Evolutionary conservation across 352 stramenopile species (phyloP), one percentile per base, ranked within the genome.

Genomic region (Pythium folliculosum): DNA sequence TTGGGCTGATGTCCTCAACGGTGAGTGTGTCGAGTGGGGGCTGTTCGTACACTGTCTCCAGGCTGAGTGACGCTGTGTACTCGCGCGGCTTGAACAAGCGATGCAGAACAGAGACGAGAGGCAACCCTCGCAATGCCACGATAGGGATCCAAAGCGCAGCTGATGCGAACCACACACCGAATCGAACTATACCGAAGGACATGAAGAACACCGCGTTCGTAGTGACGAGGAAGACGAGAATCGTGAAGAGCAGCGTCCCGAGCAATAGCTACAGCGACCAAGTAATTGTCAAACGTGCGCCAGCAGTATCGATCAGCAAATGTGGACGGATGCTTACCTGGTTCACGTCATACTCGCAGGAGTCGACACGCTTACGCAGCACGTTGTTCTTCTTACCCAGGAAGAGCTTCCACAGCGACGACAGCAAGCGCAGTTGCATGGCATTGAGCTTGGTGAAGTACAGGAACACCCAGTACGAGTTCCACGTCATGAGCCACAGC

Each of bases 311-410:
- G 5, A 32, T 32, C 27, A 32, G 27, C 27, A 32, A 7, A 40
- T 13, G 35, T 10, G 35, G 8, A 40, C 16, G 5, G 30, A 47
- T 19, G 35, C 23, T 23, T 55, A 88, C 79, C 77, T 97, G 88
- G 56, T 87, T 92, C 14, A 96, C 84, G 77, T 98, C 96, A 70
- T 98, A 98, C 62, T 98, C 78, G 72, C 96, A 96, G 38, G 94
- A 94, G 70, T 99, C 96, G 7, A 97, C 95, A 53, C 96, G 91
- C 43, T 93, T 82, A 17, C 94, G 85, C 25, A 99, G 62, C 13
- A 98, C 75, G 57, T 99, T 99, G 23, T 90, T 87, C 70, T 99
- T 99, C 72, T 97, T 97, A 22, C 96, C 96, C 43, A 97, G 73
- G 69, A 99, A 98, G 1, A 98, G 76, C 50, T 94, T 89, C 85